Evolutionary conservation across 1,284 basidiomycete species (phyloP).

Genomic region (Gymnopus androsaceus): DNA sequence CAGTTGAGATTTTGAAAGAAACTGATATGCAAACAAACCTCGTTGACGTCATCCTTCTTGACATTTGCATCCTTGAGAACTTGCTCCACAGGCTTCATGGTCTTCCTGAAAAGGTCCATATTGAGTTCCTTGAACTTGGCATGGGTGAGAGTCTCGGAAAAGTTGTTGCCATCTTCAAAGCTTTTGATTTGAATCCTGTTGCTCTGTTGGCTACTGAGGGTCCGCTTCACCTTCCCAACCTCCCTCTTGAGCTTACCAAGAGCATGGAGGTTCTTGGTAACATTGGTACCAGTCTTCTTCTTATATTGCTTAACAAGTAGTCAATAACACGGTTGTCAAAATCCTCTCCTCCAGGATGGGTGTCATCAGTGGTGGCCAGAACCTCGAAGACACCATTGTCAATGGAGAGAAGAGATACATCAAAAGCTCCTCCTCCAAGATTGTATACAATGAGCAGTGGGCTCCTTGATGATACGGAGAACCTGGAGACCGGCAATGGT

Average conservation of each 20-base stretch:
- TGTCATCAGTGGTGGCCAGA: constrained; percentile 96
- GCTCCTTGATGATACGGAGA: constrained; percentile 99
- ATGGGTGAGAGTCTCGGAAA: constrained; percentile 93
- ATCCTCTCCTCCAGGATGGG: constrained; percentile 98
- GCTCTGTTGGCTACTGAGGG: constrained; percentile 88
- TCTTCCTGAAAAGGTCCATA: constrained; percentile 98
- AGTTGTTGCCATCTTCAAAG: constrained; percentile 96
- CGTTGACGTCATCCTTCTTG: constrained; percentile 96
- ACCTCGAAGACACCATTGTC: constrained; percentile 99
- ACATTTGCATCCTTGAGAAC: constrained; percentile 97
- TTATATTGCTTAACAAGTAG: constrained; percentile 92
- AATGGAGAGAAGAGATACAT: constrained; percentile 96
- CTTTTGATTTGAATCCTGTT: constrained; percentile 89
- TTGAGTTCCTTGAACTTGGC: constrained; percentile 99
- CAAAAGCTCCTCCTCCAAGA: constrained; percentile 97
- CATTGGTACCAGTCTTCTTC: constrained; percentile 92
- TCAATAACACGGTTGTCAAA: constrained; percentile 97
- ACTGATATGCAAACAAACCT: constrained; percentile 50
- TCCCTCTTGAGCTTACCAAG: constrained; percentile 98
- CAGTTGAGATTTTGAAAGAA: not conserved
- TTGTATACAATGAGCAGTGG: constrained; percentile 99
- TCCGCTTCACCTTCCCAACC: constrained; percentile 98
- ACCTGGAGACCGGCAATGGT: constrained; percentile 95
- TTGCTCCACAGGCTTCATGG: constrained; percentile 98
- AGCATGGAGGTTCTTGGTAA: constrained; percentile 84